Conservation (phyloP, 352 stramenopile genomes). For the Phytophthora niederhauseri region DNA sequence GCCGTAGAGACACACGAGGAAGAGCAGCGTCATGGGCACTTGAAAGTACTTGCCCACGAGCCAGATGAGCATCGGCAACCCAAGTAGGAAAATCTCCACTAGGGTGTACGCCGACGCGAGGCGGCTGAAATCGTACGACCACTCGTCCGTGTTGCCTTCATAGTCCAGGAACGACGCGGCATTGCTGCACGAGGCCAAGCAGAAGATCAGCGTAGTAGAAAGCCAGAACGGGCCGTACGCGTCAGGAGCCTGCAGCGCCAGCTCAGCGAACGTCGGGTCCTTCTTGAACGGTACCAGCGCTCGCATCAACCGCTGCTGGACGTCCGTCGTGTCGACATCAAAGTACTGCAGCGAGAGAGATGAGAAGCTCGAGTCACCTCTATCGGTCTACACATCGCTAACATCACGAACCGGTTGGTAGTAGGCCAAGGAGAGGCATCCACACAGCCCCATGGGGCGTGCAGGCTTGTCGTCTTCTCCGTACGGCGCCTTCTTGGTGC, state of each 20-base stretch:
- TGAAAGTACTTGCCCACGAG: slow-evolving; percentile 79
- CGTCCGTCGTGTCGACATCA: slow-evolving; percentile 83
- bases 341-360: slow-evolving; percentile 66
- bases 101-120: slow-evolving; percentile 81
- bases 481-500: slow-evolving; percentile 44
- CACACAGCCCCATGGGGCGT: slow-evolving; percentile 58
- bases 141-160: slow-evolving; percentile 57
- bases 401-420: slow-evolving; percentile 75
- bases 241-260: slow-evolving; percentile 62
- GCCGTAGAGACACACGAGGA: slow-evolving; percentile 85
- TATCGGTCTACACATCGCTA: background rate
- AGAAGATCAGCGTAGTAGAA: slow-evolving; percentile 88
- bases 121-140: slow-evolving; percentile 86
- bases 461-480: slow-evolving; percentile 45
- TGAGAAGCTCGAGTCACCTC: background rate
- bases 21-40: slow-evolving; percentile 78
- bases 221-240: slow-evolving; percentile 89
- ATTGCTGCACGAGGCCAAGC: slow-evolving; percentile 85
- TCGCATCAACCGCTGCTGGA: slow-evolving; percentile 75
- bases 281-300: slow-evolving; percentile 88
- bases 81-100: slow-evolving; percentile 78
- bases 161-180: slow-evolving; percentile 84
- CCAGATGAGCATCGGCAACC: slow-evolving; percentile 80
- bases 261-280: slow-evolving; percentile 78
- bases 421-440: slow-evolving; percentile 83